phyloP scores from a whole-genome alignment of 2,329 filamentous ascomycete species.

The Elsinoe australis region DNA sequence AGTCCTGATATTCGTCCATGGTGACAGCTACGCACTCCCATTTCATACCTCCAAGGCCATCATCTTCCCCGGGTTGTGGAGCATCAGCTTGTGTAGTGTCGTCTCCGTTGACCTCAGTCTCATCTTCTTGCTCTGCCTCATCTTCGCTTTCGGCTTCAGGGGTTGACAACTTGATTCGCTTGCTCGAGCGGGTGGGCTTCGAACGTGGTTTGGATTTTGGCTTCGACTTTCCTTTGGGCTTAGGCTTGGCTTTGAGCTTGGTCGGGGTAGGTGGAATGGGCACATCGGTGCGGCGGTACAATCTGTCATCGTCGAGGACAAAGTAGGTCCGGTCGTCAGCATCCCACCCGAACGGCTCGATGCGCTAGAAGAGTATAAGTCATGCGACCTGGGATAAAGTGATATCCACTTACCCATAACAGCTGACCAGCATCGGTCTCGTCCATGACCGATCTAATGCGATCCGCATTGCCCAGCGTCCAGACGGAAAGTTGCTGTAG shows the following conservation, averaged over 20 bases:
- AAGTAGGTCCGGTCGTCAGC: conserved; percentile 78
- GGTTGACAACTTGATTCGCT: conserved; percentile 56
- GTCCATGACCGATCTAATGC: conserved; percentile 76
- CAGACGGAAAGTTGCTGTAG: conserved; percentile 85
- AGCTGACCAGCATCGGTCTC: conserved; percentile 76
- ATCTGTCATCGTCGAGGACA: conserved; percentile 84
- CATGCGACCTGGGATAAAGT: conserved; percentile 19
- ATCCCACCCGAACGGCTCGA: conserved; percentile 85
- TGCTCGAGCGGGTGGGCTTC: conserved; percentile 56
- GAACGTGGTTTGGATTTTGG: conserved; percentile 49
- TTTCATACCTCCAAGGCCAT: conserved; percentile 62
- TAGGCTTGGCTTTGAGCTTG: conserved; percentile 46
- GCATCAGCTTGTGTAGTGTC: conserved; percentile 26
- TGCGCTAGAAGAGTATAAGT: conserved; percentile 39
- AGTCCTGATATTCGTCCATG: conserved; percentile 64
- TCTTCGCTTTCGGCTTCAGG: conserved; percentile 36
- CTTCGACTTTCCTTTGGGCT: conserved; percentile 51
- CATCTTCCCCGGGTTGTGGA: conserved; percentile 31
- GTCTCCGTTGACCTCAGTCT: conserved; percentile 35
- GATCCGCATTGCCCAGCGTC: conserved; percentile 79
- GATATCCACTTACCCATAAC: conserved; percentile 65
- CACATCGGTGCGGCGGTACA: conserved; percentile 81
- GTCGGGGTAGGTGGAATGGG: conserved; percentile 51
- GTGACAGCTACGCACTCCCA: conserved; percentile 91
- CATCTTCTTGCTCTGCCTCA: conserved; percentile 37